Base-by-base conservation (phyloP, 345 rosid species). In the Rhizophora mangle region DNA sequence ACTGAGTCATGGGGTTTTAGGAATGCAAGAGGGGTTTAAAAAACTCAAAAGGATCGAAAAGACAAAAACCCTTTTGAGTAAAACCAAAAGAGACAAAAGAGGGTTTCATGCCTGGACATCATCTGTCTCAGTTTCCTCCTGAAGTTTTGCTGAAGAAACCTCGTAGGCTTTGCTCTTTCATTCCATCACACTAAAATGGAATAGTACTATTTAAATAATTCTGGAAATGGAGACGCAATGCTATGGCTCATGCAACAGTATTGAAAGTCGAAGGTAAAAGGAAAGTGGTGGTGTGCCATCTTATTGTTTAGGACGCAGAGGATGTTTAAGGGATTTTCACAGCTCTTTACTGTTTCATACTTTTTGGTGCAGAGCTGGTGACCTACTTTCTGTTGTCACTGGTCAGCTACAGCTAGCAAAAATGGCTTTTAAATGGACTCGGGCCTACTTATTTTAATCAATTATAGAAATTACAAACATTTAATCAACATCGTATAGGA, bases 91-190 rank as follows among this genome's bases (percentile, higher is more conserved):
- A 76, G 60, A 18, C 11, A 76, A 31, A 16, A n/a, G 15, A 5
- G 56, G 54, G 36, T 30, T 21, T 46, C 73, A 59, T 64, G 76
- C 85, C 78, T 64, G 56, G 57, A 57, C 51, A 36, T 76, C 55
- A 56, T 72, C 70, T 10, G 72, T 69, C 34, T 72, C 64, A 63
- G 74, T 49, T 72, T 76, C 51, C 51, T 67, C 16, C 13, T 39
- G 79, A 54, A 8, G 13, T 60, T 52, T 19, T 55, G 70, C 26
- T 47, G 72, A 55, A 47, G 30, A 34, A 60, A 70, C n/a, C 18
- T 67, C 73, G 31, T 58, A 36, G 34, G 68, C 74, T 52, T 73
- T 81, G 59, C 74, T 72, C 68, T 73, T 76, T 72, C 63, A 71
- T 58, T 76, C 85, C 82, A 82, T 82, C n/a, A 62, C 63, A 66